These are phyloP conservation scores for Chrysoporthe deuterocubensis DNA, from an alignment of 2,329 filamentous ascomycete species.

Conservation along the genomic window DNA sequence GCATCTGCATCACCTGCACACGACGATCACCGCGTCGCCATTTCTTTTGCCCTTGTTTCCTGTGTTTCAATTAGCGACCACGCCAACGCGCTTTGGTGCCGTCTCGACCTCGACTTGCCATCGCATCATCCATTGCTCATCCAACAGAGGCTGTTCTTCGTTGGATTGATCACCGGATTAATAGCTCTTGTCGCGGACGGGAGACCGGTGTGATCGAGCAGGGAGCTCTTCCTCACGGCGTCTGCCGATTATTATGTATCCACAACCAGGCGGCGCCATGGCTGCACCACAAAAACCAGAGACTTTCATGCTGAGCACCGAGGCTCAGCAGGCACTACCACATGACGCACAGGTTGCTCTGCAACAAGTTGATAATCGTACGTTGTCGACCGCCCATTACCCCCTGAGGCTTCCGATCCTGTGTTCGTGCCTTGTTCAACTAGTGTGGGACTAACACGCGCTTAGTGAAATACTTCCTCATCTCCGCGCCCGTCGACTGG, in stretches of 20 bases:
- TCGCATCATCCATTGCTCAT: slow-evolving; percentile 3
- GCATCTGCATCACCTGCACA: slow-evolving; percentile 12
- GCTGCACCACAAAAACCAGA: slow-evolving; percentile 94
- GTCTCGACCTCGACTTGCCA: slow-evolving; percentile 23
- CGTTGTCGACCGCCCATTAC: slow-evolving; percentile 40
- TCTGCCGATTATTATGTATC: slow-evolving; percentile 65
- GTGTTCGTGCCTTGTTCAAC: background rate
- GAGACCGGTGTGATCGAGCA: slow-evolving; percentile 21
- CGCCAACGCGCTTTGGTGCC: slow-evolving; percentile 25
- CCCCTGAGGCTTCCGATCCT: background rate
- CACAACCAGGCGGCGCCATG: slow-evolving; percentile 79
- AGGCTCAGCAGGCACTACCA: slow-evolving; percentile 94
- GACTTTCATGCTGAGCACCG: slow-evolving; percentile 97
- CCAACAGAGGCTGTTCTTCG: background rate
- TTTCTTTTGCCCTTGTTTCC: slow-evolving; percentile 14
- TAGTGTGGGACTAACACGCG: slow-evolving; percentile 30
- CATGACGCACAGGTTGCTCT: slow-evolving; percentile 96
- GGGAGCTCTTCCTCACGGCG: slow-evolving; percentile 18
- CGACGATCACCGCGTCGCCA: slow-evolving; percentile 24
- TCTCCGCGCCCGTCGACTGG: slow-evolving; percentile 98
- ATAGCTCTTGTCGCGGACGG: slow-evolving; percentile 15
- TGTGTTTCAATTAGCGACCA: slow-evolving; percentile 25
- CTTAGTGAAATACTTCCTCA: slow-evolving; percentile 98
- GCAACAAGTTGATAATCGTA: slow-evolving; percentile 97
- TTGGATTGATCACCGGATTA: slow-evolving; percentile 6